Evolutionary conservation across 2,329 filamentous ascomycete species (phyloP).

Genomic region (Rugonectria rugulosa): DNA sequence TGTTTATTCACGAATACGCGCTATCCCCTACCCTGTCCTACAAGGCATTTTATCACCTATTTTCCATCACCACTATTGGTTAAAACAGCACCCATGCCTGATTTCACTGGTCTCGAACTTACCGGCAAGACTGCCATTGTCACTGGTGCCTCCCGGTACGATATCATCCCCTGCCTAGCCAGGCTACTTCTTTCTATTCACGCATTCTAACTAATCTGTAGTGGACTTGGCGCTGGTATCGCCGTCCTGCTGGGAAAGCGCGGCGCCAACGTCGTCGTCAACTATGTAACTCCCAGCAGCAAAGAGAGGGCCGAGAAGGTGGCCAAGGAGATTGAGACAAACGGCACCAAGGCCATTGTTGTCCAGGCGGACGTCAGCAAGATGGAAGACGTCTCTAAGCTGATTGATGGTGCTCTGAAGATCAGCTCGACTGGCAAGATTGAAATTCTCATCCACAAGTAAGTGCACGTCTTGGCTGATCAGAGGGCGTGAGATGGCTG

Average conservation of each 20-base stretch:
- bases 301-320: slow-evolving; percentile 26
- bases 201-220: background rate
- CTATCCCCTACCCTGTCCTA: too few species aligned
- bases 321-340: slow-evolving; percentile 21
- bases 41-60: too few species aligned
- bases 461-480: background rate
- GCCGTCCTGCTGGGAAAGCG: slow-evolving; percentile 24
- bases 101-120: slow-evolving; percentile 32
- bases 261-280: slow-evolving; percentile 34
- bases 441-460: slow-evolving; percentile 38
- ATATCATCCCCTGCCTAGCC: background rate
- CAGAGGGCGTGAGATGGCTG: background rate
- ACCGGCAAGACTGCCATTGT: slow-evolving; percentile 37
- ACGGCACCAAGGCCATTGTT: slow-evolving; percentile 23
- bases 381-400: slow-evolving; percentile 23
- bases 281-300: slow-evolving; percentile 25
- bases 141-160: slow-evolving; percentile 31
- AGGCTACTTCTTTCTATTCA: too few species aligned
- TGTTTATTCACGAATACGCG: too few species aligned
- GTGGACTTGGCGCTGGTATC: slow-evolving; percentile 31
- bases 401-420: slow-evolving; percentile 28
- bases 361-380: slow-evolving; percentile 30
- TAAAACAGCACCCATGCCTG: slow-evolving; percentile 5
- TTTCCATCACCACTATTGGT: too few species aligned
- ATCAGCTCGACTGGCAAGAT: slow-evolving; percentile 33